These are phyloP conservation scores for Aurifilum marmelostoma DNA, from an alignment of 2,329 filamentous ascomycete species.

Conservation along the genomic window DNA sequence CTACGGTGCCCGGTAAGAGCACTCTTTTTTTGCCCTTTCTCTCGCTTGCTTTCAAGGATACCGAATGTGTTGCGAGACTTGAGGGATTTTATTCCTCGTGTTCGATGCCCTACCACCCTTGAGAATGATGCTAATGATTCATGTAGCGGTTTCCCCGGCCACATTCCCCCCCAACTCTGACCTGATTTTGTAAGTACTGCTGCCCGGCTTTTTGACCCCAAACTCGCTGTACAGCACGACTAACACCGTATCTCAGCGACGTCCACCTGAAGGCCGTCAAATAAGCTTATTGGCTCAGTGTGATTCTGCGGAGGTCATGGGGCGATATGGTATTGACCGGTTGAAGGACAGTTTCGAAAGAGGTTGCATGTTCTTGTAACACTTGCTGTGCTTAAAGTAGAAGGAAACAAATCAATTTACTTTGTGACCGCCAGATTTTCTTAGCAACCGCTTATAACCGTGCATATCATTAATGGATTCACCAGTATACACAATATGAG, in stretches of 20 bases:
- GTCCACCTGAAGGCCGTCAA: slow-evolving; percentile 40
- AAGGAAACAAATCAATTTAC: slow-evolving; percentile 7
- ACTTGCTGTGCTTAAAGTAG: slow-evolving; percentile 2
- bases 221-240: slow-evolving; percentile 7
- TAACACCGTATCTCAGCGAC: slow-evolving; percentile 36
- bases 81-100: not conserved
- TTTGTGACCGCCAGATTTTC: not conserved
- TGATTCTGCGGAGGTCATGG: not conserved
- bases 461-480: not conserved
- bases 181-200: slow-evolving; percentile 77
- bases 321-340: not conserved
- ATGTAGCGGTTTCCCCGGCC: slow-evolving; percentile 73
- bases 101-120: not conserved
- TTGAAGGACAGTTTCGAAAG: not conserved
- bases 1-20: slow-evolving; percentile 63
- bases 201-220: not conserved
- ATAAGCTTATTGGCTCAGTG: slow-evolving; percentile 25
- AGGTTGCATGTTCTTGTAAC: not conserved
- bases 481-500: not conserved
- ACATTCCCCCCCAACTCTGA: slow-evolving; percentile 76
- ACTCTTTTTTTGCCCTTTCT: not conserved
- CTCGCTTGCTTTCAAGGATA: not conserved
- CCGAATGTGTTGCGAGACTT: not conserved
- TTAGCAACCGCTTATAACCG: not conserved
- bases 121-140: slow-evolving; percentile 32